Conservation (phyloP, 345 rosid species). For the Melaleuca quinquenervia region DNA sequence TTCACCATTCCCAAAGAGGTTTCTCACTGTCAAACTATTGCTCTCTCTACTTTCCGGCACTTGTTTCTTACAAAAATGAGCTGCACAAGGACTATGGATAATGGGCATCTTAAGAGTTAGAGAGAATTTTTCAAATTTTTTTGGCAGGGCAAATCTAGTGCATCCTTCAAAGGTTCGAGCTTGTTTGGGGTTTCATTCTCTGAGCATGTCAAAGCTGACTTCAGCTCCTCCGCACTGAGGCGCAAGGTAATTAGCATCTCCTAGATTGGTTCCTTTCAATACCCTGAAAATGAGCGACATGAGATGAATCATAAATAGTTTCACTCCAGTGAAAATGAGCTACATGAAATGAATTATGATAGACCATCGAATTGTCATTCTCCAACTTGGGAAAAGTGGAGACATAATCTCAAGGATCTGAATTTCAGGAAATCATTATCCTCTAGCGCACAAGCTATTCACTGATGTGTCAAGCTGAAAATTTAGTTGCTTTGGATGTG, state of each 20-base stretch:
- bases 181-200: constrained; percentile 67
- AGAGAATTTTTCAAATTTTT: not conserved
- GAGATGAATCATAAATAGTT: not conserved
- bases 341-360: not conserved
- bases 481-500: not conserved
- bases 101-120: not conserved
- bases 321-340: not conserved
- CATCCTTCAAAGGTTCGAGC: constrained; percentile 59
- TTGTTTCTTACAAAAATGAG: not conserved
- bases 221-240: constrained; percentile 40
- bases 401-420: not conserved
- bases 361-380: not conserved
- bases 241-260: constrained; percentile 40
- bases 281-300: not conserved
- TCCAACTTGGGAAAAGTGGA: not conserved
- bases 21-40: not conserved
- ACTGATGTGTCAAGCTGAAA: not conserved
- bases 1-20: constrained; percentile 58
- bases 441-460: not conserved
- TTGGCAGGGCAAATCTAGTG: constrained; percentile 45
- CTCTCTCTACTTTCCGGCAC: not conserved
- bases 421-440: not conserved
- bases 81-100: not conserved
- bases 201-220: constrained; percentile 43
- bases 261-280: not conserved